Percentiles rank a stretch among this genome's conserved stretches.
These are phyloP conservation scores for Nothophytophthora sp. DNA, from an alignment of 352 stramenopile genomes.

Conservation along the genomic window DNA sequence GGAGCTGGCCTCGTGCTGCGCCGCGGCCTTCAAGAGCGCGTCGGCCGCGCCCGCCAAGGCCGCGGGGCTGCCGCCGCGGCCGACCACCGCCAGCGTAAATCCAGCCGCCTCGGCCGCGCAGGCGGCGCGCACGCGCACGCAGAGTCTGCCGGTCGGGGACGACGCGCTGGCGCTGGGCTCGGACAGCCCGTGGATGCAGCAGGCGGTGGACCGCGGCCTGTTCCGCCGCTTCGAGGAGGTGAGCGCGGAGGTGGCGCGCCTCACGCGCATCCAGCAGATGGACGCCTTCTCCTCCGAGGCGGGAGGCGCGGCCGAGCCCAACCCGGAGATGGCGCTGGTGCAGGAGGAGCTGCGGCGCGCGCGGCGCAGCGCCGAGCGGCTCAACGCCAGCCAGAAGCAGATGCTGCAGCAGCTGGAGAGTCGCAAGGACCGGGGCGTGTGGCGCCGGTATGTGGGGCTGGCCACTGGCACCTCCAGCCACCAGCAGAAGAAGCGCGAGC, in stretches of 20 bases:
- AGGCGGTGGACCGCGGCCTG: conserved; percentile 53
- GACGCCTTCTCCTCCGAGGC: conserved; percentile 17
- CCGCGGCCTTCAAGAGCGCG: conserved; percentile 10
- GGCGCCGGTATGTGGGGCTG: conserved; percentile 59
- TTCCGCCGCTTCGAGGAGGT: conserved; percentile 65
- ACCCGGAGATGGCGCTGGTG: conserved; percentile 40
- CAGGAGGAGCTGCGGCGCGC: conserved; percentile 41
- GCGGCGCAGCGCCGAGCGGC: conserved; percentile 38
- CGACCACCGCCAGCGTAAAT: conserved; percentile 15
- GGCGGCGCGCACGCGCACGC: conserved; percentile 22
- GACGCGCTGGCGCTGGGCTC: conserved; percentile 5
- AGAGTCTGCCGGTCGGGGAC: conserved; percentile 24
- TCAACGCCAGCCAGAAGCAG: conserved; percentile 57
- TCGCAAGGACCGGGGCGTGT: conserved; percentile 50
- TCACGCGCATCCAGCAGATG: conserved; percentile 40
- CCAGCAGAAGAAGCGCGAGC: conserved; percentile 37
- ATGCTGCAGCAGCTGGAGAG: conserved; percentile 68
- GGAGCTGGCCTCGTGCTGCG: neutral
- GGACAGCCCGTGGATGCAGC: conserved; percentile 20
- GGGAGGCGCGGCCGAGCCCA: conserved; percentile 11
- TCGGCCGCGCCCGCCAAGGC: conserved; percentile 3
- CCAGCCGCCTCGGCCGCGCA: neutral
- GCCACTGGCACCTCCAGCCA: conserved; percentile 36
- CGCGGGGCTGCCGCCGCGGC: conserved; percentile 8
- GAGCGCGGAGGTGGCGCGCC: conserved; percentile 40